phyloP scores from a whole-genome alignment of 805 yeast genomes.

The Saccharomycopsis schoenii region DNA sequence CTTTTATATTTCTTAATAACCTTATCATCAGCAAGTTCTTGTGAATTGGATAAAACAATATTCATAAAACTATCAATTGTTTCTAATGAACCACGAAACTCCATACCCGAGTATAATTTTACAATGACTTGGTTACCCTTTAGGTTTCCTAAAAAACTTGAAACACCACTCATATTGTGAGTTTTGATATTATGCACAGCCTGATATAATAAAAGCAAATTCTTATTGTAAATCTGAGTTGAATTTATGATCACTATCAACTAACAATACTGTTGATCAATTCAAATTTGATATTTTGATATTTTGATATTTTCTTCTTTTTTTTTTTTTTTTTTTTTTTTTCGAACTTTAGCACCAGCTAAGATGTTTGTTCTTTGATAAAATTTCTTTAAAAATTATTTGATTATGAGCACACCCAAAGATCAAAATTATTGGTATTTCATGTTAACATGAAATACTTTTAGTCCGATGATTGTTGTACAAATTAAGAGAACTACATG shows the following conservation, averaged over 20 bases:
- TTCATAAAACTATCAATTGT: slow-evolving; percentile 97
- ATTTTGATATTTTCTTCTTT: neutral
- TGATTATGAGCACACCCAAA: no score
- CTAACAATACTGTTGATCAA: neutral
- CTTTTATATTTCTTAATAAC: slow-evolving; percentile 53
- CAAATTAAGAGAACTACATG: no score
- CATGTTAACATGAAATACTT: no score
- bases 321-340: no score
- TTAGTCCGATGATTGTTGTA: no score
- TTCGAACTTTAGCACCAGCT: no score
- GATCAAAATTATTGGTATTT: no score
- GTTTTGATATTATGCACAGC: neutral
- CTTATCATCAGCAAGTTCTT: slow-evolving; percentile 49
- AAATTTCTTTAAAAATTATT: no score
- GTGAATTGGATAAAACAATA: slow-evolving; percentile 61
- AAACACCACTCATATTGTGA: slow-evolving; percentile 32
- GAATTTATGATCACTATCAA: no score
- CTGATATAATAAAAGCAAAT: neutral
- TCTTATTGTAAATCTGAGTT: neutral
- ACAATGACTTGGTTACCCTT: slow-evolving; percentile 76
- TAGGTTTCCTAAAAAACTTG: slow-evolving; percentile 70
- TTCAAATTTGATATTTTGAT: neutral
- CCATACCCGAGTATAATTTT: slow-evolving; percentile 78
- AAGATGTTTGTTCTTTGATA: no score
- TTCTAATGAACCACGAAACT: slow-evolving; percentile 65